A percentile compares a stretch with the other conserved stretches of the same genome.
Conservation (phyloP, 2,329 filamentous ascomycete genomes). For the Talaromyces pinophilus region DNA sequence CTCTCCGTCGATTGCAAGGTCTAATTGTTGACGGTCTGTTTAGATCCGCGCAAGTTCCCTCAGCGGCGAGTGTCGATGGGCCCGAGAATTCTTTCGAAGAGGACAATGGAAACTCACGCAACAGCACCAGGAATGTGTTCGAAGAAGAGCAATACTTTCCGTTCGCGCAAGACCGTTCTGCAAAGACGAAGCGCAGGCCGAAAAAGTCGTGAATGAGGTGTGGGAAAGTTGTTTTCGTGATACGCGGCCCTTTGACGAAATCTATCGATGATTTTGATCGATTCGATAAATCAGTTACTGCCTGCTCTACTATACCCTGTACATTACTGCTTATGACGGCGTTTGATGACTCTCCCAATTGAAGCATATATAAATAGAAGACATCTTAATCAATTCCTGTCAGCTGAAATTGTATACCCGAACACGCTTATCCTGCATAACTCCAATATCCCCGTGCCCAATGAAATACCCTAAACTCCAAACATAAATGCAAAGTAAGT, state of each 20-base stretch:
- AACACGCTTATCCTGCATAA: constrained; percentile 10
- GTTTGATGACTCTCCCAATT: constrained; percentile 10
- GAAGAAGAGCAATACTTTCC: constrained; percentile 75
- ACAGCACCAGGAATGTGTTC: constrained; percentile 91
- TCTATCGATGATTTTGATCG: constrained; percentile 65
- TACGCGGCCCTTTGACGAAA: constrained; percentile 93
- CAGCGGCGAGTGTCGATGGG: constrained; percentile 90
- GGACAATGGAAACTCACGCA: constrained; percentile 87
- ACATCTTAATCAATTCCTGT: constrained; percentile 11
- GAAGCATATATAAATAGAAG: constrained; percentile 9
- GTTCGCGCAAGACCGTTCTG: constrained; percentile 76
- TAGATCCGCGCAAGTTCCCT: constrained; percentile 91
- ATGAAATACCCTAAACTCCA: constrained; percentile 19
- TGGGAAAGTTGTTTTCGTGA: constrained; percentile 97
- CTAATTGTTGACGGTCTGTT: neutral
- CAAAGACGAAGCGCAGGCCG: constrained; percentile 81
- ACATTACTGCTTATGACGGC: constrained; percentile 20
- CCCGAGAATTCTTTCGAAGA: constrained; percentile 78
- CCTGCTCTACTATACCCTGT: constrained; percentile 16
- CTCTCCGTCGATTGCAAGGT: neutral
- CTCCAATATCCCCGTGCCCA: constrained; percentile 12
- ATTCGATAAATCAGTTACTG: neutral
- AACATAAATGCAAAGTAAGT: constrained; percentile 16
- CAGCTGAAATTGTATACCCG: constrained; percentile 9
- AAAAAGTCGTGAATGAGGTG: constrained; percentile 91